A percentile compares a stretch with the other conserved stretches of the same genome.
Conservation (phyloP, 1,139 yeast species). For the Pneumocystis carinii region DNA sequence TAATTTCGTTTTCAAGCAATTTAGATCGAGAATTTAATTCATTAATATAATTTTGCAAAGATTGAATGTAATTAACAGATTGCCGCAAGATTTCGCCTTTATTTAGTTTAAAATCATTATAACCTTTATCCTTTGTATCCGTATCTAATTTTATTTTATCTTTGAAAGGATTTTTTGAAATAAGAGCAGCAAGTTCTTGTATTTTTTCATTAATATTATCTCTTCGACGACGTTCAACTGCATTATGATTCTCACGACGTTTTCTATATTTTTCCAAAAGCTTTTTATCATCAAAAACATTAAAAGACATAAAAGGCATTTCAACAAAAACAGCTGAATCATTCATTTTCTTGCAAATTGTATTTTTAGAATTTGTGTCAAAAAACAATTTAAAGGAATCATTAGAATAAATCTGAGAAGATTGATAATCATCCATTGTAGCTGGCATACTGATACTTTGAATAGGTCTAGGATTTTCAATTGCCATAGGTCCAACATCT, state of each 20-base stretch:
- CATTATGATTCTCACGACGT: not conserved
- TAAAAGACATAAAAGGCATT: not conserved
- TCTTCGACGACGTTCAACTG: conserved; percentile 51
- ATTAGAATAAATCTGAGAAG: not conserved
- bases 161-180: conserved; percentile 48
- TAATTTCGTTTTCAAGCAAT: conserved; percentile 9
- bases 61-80: conserved; percentile 69
- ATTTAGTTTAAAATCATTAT: conserved; percentile 47
- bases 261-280: not conserved
- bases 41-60: conserved; percentile 62
- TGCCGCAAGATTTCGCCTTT: conserved; percentile 80
- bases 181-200: conserved; percentile 56
- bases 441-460: not conserved
- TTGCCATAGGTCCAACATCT: not conserved
- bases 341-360: not conserved
- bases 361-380: not conserved
- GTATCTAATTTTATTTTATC: conserved; percentile 10
- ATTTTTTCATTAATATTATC: conserved; percentile 84
- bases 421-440: not conserved
- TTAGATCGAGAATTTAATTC: conserved; percentile 27
- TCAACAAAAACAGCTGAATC: not conserved
- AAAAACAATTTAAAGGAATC: not conserved
- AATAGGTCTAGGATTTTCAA: not conserved
- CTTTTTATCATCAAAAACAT: not conserved
- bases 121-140: conserved; percentile 4